Evolutionary conservation across 208 protist species (phyloP).

Genomic region (Trypanosoma lewisi): DNA sequence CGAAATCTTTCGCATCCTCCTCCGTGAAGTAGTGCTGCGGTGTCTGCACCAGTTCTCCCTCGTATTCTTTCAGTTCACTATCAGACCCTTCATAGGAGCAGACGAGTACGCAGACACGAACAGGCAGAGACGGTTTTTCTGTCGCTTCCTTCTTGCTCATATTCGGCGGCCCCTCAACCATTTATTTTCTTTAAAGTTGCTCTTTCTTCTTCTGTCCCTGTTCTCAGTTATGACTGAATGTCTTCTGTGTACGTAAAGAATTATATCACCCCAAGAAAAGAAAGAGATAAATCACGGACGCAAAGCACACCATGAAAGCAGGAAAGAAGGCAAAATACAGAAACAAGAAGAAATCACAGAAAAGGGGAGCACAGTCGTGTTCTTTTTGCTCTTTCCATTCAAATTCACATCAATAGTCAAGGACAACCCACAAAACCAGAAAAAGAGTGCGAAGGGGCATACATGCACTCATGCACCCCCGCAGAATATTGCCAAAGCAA

Average conservation of each 20-base stretch:
- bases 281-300: background rate
- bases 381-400: too few relatives aligned
- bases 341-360: too few relatives aligned
- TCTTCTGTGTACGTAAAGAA: too few relatives aligned
- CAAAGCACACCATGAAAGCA: too few relatives aligned
- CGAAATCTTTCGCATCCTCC: conserved; percentile 41
- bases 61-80: conserved; percentile 77
- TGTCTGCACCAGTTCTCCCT: conserved; percentile 71
- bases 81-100: conserved; percentile 85
- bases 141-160: background rate
- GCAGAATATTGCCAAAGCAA: too few relatives aligned
- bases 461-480: too few relatives aligned
- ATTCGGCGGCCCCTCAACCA: background rate
- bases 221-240: background rate
- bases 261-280: conserved; percentile 5
- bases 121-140: conserved; percentile 6
- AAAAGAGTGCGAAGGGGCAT: too few relatives aligned
- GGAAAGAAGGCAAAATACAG: too few relatives aligned
- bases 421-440: too few relatives aligned
- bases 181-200: background rate
- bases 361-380: background rate
- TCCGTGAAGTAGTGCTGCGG: conserved; percentile 80
- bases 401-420: too few relatives aligned
- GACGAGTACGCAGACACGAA: conserved; percentile 77
- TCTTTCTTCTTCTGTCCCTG: background rate